Conservation (phyloP, 2,329 filamentous ascomycete species). For the Cytospora leucostoma region DNA sequence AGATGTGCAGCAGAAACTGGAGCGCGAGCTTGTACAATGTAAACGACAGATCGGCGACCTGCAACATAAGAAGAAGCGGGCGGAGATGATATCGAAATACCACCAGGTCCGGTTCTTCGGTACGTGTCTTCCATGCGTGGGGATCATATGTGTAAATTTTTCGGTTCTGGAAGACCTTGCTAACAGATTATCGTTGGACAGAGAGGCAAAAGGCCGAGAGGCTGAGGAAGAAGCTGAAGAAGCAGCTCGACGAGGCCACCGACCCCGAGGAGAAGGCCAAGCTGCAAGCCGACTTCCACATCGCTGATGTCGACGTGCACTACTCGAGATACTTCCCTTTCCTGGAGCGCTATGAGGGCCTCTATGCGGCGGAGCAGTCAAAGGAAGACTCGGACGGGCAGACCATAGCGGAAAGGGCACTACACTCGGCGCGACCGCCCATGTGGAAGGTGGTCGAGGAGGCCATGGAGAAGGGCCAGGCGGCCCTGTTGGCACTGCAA, state of each 20-base stretch:
- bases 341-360: conserved; percentile 67
- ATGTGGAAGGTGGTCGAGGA: conserved; percentile 70
- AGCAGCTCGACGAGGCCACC: conserved; percentile 54
- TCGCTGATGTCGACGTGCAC: conserved; percentile 71
- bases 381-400: conserved; percentile 40
- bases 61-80: conserved; percentile 61
- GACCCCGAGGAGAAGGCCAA: conserved; percentile 53
- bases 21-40: conserved; percentile 70
- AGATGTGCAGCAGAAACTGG: conserved; percentile 66
- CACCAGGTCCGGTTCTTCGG: conserved; percentile 87
- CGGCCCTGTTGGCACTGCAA: conserved; percentile 55
- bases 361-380: conserved; percentile 47
- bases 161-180: background rate
- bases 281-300: conserved; percentile 61
- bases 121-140: conserved; percentile 40
- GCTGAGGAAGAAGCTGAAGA: conserved; percentile 64
- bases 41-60: conserved; percentile 63
- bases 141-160: background rate
- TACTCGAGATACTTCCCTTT: conserved; percentile 75
- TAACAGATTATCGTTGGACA: conserved; percentile 35
- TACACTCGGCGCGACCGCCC: conserved; percentile 53
- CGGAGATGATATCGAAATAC: conserved; percentile 74
- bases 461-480: conserved; percentile 58
- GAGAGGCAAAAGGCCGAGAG: conserved; percentile 73
- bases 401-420: conserved; percentile 44